A percentile compares a stretch with the other conserved stretches of the same genome.
These are phyloP conservation scores for Mycena latifolia DNA, from an alignment of 768 basidiomycete species.

Conservation along the genomic window DNA sequence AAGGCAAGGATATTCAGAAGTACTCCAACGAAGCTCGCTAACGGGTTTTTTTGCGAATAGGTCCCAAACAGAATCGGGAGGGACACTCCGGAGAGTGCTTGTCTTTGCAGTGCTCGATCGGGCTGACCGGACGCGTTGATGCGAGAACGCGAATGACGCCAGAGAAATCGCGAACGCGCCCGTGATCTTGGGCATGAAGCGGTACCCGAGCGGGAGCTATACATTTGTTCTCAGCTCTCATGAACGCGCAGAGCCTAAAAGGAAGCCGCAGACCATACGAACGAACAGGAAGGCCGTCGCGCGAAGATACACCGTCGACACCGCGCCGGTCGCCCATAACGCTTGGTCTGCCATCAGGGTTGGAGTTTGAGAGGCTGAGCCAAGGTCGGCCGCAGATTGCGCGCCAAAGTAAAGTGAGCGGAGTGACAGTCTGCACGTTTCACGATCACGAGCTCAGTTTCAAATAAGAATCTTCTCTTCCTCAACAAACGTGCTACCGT, in stretches of 20 bases:
- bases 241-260: background rate
- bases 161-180: constrained; percentile 7
- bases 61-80: constrained; percentile 10
- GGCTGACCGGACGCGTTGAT: background rate
- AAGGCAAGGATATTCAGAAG: constrained; percentile 18
- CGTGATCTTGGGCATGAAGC: constrained; percentile 12
- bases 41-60: constrained; percentile 7
- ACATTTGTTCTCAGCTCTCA: background rate
- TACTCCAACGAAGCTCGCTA: constrained; percentile 7
- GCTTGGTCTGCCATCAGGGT: background rate
- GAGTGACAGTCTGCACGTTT: too few relatives aligned
- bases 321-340: constrained; percentile 5
- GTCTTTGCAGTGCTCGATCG: background rate
- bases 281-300: constrained; percentile 17
- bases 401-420: too few relatives aligned
- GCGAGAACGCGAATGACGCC: background rate
- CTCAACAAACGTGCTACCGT: too few relatives aligned
- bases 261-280: background rate
- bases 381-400: too few relatives aligned
- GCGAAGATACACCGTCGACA: constrained; percentile 10
- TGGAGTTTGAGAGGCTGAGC: too few relatives aligned
- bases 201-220: constrained; percentile 16
- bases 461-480: too few relatives aligned
- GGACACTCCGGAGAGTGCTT: background rate
- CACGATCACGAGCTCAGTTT: too few relatives aligned